phyloP scores from a whole-genome alignment of 441 rosid species.

The Corymbia calophylla region DNA sequence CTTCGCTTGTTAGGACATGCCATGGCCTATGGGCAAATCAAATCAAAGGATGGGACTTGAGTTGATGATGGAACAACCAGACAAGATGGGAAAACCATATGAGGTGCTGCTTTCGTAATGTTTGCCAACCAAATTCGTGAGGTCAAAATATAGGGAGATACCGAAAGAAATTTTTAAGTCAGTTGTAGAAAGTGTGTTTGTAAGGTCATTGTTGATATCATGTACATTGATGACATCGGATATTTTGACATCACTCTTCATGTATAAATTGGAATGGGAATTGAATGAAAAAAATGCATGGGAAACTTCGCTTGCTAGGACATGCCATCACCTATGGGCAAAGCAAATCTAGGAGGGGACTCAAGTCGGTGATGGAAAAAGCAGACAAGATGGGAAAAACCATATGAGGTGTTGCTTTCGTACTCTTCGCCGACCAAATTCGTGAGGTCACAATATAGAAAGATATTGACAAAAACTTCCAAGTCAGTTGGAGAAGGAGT shows the following conservation, averaged over 20 bases:
- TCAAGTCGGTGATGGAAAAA: not conserved
- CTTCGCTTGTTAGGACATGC: not conserved
- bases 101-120: no score
- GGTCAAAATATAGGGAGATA: no score
- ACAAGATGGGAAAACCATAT: no score
- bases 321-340: not conserved
- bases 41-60: not conserved
- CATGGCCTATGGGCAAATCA: not conserved
- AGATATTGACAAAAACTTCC: not conserved
- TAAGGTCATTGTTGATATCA: not conserved
- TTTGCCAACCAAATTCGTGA: no score
- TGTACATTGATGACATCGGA: not conserved
- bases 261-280: not conserved
- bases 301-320: not conserved
- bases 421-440: not conserved
- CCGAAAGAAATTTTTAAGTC: no score
- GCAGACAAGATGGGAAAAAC: not conserved
- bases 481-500: not conserved
- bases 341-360: not conserved
- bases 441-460: not conserved
- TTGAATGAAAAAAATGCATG: not conserved
- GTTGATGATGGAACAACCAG: not conserved
- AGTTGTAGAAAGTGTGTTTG: rapidly evolving
- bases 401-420: not conserved
- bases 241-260: not conserved